Evolutionary conservation across 2,329 filamentous ascomycete species (phyloP).

Genomic region (Penicillium palitans): DNA sequence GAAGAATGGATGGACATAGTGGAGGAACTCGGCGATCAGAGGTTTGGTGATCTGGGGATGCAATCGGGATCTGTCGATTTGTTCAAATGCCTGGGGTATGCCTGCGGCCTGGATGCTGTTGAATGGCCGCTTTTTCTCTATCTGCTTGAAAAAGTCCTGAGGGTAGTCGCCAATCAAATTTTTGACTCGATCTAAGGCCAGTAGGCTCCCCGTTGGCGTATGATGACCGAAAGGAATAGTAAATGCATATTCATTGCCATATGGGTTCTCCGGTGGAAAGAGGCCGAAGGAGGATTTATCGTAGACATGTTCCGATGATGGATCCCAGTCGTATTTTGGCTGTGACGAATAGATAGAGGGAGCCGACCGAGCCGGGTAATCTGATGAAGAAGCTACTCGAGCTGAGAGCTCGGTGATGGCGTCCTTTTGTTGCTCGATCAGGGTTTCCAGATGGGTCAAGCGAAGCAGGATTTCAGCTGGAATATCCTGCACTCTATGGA

Average conservation of each 20-base stretch:
- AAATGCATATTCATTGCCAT: slow-evolving; percentile 8
- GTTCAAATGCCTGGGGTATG: slow-evolving; percentile 1
- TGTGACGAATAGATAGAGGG: neutral
- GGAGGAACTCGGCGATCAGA: slow-evolving; percentile 15
- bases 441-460: slow-evolving; percentile 16
- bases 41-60: slow-evolving; percentile 8
- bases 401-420: slow-evolving; percentile 14
- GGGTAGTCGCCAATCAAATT: slow-evolving; percentile 19
- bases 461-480: slow-evolving; percentile 18
- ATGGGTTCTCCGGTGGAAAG: slow-evolving; percentile 2
- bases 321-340: slow-evolving; percentile 7
- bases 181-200: slow-evolving; percentile 16
- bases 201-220: slow-evolving; percentile 17
- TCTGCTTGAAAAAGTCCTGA: slow-evolving; percentile 19
- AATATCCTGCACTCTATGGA: slow-evolving; percentile 13
- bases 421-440: slow-evolving; percentile 20
- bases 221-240: slow-evolving; percentile 16
- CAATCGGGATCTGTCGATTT: slow-evolving; percentile 1
- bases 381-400: slow-evolving; percentile 5
- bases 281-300: neutral
- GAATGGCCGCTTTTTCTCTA: slow-evolving; percentile 17
- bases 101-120: neutral
- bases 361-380: neutral
- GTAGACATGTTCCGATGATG: neutral
- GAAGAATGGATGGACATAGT: slow-evolving; percentile 17